A percentile compares a stretch with the other conserved stretches of the same genome.
Conservation (phyloP, 805 yeast genomes). For the Ogataea pignaliae region DNA sequence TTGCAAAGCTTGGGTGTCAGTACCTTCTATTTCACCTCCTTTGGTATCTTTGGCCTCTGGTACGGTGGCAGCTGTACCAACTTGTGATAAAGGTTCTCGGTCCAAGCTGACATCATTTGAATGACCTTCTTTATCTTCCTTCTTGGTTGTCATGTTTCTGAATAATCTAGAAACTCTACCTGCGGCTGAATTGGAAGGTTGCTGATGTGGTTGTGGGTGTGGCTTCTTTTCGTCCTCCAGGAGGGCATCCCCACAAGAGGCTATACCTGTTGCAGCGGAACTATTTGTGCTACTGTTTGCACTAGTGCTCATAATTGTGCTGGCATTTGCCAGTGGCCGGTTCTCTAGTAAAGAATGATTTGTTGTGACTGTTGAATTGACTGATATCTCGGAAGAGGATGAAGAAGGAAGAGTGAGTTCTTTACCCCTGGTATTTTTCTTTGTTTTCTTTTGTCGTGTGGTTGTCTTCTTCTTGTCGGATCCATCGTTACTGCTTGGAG, state of each 20-base stretch:
- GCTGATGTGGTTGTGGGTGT: background rate
- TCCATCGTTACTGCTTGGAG: conserved; percentile 10
- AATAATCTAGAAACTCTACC: conserved; percentile 19
- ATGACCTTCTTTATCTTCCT: conserved; percentile 5
- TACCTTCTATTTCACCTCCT: no score
- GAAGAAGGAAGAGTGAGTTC: background rate
- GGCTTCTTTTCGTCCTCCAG: conserved; percentile 12
- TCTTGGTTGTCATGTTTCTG: conserved; percentile 14
- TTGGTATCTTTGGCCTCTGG: no score
- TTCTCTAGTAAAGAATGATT: background rate
- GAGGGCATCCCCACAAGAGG: background rate
- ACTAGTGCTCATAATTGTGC: background rate
- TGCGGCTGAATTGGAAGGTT: conserved; percentile 1
- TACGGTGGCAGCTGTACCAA: no score
- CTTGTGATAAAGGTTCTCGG: no score
- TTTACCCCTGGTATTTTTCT: no score
- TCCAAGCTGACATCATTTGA: no score
- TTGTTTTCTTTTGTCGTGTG: no score
- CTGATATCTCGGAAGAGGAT: background rate
- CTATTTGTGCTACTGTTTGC: no score
- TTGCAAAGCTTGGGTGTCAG: conserved; percentile 1
- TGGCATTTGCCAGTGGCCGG: background rate
- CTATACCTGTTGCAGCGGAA: background rate
- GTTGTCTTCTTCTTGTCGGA: background rate
- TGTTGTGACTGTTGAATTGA: background rate